Evolutionary conservation across 208 protist genomes (phyloP).

Genomic region (Leishmania gerbilli): DNA sequence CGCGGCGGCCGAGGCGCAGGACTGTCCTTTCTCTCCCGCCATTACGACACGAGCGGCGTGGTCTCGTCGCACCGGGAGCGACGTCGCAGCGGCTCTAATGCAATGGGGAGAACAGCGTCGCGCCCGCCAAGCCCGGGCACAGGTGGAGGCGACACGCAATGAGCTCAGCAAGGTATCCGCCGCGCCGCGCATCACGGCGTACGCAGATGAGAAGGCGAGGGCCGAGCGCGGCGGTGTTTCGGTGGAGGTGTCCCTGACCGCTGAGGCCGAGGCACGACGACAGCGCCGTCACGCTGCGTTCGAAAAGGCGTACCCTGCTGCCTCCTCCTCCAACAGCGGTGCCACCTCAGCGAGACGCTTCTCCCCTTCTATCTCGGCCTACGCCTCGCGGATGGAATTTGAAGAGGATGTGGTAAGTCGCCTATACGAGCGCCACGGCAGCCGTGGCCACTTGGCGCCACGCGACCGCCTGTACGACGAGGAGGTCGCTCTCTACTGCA

Average conservation of each 20-base stretch:
- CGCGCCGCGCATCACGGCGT: conserved; percentile 55
- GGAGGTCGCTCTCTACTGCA: conserved; percentile 41
- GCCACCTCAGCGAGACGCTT: not conserved
- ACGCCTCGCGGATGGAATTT: conserved; percentile 42
- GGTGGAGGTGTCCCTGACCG: conserved; percentile 62
- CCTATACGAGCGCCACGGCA: conserved; percentile 39
- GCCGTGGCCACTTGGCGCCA: not conserved
- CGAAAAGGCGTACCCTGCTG: conserved; percentile 31
- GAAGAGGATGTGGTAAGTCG: conserved; percentile 59
- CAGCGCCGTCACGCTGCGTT: conserved; percentile 53
- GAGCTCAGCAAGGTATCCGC: conserved; percentile 41
- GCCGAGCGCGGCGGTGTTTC: conserved; percentile 25
- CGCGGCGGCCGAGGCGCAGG: conserved; percentile 18
- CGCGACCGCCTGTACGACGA: conserved; percentile 31
- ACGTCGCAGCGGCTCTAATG: conserved; percentile 23
- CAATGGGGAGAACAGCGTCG: conserved; percentile 53
- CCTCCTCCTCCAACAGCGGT: not conserved
- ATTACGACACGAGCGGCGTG: conserved; percentile 43
- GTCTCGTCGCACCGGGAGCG: conserved; percentile 19
- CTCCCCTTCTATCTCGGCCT: conserved; percentile 50
- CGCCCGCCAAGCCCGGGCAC: conserved; percentile 28
- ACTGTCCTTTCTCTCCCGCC: conserved; percentile 37
- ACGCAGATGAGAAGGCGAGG: conserved; percentile 44
- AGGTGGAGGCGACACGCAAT: conserved; percentile 32
- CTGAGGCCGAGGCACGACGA: conserved; percentile 51